Percentiles rank a stretch among this genome's conserved stretches.
These are phyloP conservation scores for Paramecium pentaurelia DNA, from an alignment of 73 alveolate species.

Conservation along the genomic window DNA sequence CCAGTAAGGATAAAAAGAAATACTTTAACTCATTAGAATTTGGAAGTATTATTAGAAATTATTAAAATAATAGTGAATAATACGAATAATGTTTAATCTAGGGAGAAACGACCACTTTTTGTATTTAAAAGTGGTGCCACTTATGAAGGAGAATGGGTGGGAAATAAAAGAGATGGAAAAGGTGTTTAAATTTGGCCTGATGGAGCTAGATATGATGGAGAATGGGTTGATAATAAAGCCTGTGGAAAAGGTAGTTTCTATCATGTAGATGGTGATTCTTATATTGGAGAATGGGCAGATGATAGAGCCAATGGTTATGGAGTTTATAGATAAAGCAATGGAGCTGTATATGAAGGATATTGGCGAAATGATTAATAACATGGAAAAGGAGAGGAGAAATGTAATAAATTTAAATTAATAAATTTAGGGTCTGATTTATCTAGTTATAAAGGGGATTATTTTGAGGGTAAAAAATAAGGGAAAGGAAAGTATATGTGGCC, in stretches of 20 bases:
- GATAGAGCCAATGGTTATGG: constrained; percentile 90
- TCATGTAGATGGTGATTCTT: constrained; percentile 76
- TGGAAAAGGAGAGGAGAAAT: constrained; percentile 75
- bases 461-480: constrained; percentile 75
- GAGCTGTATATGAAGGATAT: constrained; percentile 81
- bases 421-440: constrained; percentile 74
- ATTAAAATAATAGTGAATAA: neutral
- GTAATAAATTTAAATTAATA: neutral
- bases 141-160: constrained; percentile 79
- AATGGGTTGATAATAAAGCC: constrained; percentile 81
- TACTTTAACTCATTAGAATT: constrained; percentile 3
- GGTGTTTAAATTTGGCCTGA: constrained; percentile 91
- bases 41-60: neutral
- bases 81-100: neutral
- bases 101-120: constrained; percentile 57
- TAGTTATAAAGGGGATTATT: constrained; percentile 72
- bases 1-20: neutral
- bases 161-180: constrained; percentile 82
- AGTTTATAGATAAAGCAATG: constrained; percentile 75
- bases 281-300: constrained; percentile 80
- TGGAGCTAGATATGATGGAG: constrained; percentile 87
- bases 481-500: constrained; percentile 67
- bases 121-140: constrained; percentile 74
- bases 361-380: constrained; percentile 76
- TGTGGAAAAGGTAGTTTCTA: constrained; percentile 84